phyloP scores from a whole-genome alignment of 441 rosid species.

The Pelargonium citronellum region DNA sequence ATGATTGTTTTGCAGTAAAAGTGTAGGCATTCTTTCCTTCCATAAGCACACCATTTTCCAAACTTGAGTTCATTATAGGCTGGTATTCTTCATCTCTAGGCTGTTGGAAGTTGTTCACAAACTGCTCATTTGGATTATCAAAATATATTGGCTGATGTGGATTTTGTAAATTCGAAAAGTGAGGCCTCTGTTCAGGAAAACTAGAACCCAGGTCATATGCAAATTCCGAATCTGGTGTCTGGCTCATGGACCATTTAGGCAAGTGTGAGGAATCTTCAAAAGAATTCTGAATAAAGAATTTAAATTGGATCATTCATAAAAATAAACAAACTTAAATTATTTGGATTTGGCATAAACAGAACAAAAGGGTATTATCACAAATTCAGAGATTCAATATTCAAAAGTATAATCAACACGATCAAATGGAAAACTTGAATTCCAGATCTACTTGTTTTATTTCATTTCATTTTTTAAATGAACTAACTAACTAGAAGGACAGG shows the following conservation, averaged over 20 bases:
- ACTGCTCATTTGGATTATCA: slow-evolving; percentile 38
- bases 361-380: not conserved
- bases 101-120: slow-evolving; percentile 31
- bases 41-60: slow-evolving; percentile 30
- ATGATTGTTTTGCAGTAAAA: slow-evolving; percentile 40
- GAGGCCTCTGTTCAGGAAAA: slow-evolving; percentile 44
- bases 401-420: not conserved
- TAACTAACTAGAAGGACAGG: too few relatives aligned
- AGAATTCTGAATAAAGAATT: slow-evolving; percentile 35
- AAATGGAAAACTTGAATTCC: not conserved
- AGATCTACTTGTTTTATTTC: not conserved
- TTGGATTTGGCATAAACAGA: not conserved
- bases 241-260: slow-evolving; percentile 35
- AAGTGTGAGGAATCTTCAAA: slow-evolving; percentile 32
- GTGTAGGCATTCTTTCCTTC: slow-evolving; percentile 45
- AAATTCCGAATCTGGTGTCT: slow-evolving; percentile 37
- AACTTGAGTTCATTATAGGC: slow-evolving; percentile 26
- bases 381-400: not conserved
- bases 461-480: too few relatives aligned
- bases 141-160: slow-evolving; percentile 34
- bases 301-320: slow-evolving; percentile 26
- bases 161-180: slow-evolving; percentile 24
- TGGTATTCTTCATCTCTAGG: slow-evolving; percentile 32
- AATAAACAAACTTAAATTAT: not conserved
- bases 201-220: slow-evolving; percentile 35